A percentile compares a stretch with the other conserved stretches of the same genome.
Conservation (phyloP, 495 filamentous ascomycete genomes). For the Recurvomyces mirabilis region DNA sequence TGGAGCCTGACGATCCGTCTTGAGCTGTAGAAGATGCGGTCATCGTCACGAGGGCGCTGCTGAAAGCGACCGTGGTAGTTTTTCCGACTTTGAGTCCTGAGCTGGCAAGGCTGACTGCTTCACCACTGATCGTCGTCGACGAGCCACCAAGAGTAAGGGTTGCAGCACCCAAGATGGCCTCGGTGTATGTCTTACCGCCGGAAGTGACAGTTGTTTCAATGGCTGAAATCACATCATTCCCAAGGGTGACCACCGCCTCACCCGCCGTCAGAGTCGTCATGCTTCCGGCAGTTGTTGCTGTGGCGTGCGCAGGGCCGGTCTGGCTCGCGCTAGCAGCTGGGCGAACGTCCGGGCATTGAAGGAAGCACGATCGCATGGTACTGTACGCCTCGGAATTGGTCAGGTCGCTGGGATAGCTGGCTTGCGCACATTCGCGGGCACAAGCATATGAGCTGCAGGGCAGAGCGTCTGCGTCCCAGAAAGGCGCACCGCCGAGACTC, state of each 20-base stretch:
- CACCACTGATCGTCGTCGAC: slow-evolving; percentile 6
- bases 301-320: slow-evolving; percentile 3
- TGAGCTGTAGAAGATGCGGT: background rate
- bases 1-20: background rate
- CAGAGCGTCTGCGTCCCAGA: slow-evolving; percentile 15
- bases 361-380: slow-evolving; percentile 11
- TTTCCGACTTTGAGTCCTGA: slow-evolving; percentile 6
- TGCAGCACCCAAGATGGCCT: slow-evolving; percentile 2
- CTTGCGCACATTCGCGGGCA: slow-evolving; percentile 18
- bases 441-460: slow-evolving; percentile 23
- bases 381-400: slow-evolving; percentile 7
- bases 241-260: slow-evolving; percentile 1
- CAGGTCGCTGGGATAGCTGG: slow-evolving; percentile 15
- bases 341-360: slow-evolving; percentile 18
- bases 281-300: background rate
- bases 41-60: background rate
- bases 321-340: background rate
- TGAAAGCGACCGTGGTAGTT: slow-evolving; percentile 7
- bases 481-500: slow-evolving; percentile 12
- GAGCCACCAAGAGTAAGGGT: slow-evolving; percentile 11
- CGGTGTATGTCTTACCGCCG: background rate
- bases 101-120: slow-evolving; percentile 7
- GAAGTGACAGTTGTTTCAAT: background rate
- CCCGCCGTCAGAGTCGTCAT: background rate
- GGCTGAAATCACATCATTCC: background rate